Percentiles rank a stretch among this genome's conserved stretches.
Evolutionary conservation across 371 early-diverging fungal genomes (phyloP).

Genomic region (Saksenaea oblongispora): DNA sequence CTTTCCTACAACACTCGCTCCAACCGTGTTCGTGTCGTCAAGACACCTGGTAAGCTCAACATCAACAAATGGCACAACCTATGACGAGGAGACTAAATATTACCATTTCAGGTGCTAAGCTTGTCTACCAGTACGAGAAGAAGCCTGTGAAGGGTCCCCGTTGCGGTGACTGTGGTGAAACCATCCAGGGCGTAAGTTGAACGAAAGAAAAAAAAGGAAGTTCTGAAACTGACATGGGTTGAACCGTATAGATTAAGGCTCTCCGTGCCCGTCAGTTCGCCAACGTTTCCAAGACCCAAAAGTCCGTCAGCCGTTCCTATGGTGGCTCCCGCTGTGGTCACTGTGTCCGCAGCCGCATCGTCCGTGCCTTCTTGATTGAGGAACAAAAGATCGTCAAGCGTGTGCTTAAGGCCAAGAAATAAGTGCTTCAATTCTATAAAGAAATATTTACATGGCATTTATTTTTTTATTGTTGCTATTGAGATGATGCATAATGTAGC

Average conservation of each 20-base stretch:
- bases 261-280: slow-evolving; percentile 92
- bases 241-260: slow-evolving; percentile 72
- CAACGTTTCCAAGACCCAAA: slow-evolving; percentile 89
- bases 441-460: neutral
- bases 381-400: slow-evolving; percentile 99
- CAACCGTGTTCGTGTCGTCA: slow-evolving; percentile 94
- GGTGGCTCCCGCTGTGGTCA: slow-evolving; percentile 94
- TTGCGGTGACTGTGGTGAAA: slow-evolving; percentile 97
- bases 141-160: slow-evolving; percentile 92
- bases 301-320: slow-evolving; percentile 95
- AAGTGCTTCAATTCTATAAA: slow-evolving; percentile 12
- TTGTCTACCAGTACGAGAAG: slow-evolving; percentile 89
- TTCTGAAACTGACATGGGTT: neutral
- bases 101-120: slow-evolving; percentile 75
- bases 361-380: slow-evolving; percentile 98
- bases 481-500: neutral
- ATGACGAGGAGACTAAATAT: neutral
- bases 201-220: neutral
- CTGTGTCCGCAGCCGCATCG: slow-evolving; percentile 95
- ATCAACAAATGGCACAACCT: neutral
- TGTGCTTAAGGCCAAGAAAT: slow-evolving; percentile 84
- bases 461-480: neutral
- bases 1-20: slow-evolving; percentile 99
- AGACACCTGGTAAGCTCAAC: slow-evolving; percentile 89
- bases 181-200: slow-evolving; percentile 83